Evolutionary conservation across 352 stramenopile genomes (phyloP).

Genomic region (Globisporangium paddicum): DNA sequence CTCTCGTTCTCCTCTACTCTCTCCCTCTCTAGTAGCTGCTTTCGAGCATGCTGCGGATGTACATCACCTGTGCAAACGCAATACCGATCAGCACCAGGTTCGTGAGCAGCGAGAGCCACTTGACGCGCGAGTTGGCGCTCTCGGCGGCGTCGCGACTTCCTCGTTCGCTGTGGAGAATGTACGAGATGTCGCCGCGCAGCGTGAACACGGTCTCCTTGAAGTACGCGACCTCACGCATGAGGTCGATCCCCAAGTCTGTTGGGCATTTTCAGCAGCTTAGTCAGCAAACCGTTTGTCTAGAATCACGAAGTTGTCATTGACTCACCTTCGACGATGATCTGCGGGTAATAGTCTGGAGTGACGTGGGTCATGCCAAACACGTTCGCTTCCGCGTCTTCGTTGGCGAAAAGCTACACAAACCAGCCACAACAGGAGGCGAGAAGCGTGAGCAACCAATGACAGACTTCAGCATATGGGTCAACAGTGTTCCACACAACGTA

Average conservation of each 20-base stretch:
- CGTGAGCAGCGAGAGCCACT: conserved; percentile 77
- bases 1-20: not conserved
- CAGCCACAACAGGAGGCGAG: not conserved
- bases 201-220: conserved; percentile 81
- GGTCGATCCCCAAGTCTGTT: conserved; percentile 62
- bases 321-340: conserved; percentile 72
- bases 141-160: conserved; percentile 72
- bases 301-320: not conserved
- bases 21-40: conserved; percentile 47
- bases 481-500: conserved; percentile 9
- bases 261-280: not conserved
- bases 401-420: conserved; percentile 32
- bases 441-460: not conserved
- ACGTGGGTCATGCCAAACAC: conserved; percentile 58
- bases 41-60: conserved; percentile 81
- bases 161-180: conserved; percentile 75
- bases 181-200: conserved; percentile 71
- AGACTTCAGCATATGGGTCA: too few relatives aligned
- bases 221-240: conserved; percentile 78
- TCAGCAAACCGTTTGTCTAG: not conserved
- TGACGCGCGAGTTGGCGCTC: conserved; percentile 73
- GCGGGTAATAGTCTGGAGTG: conserved; percentile 62
- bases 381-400: conserved; percentile 44
- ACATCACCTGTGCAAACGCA: conserved; percentile 75
- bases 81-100: conserved; percentile 78